These are phyloP conservation scores for Ulota crispa DNA, from an alignment of 225 moss, liverwort and hornwort genomes.

Conservation along the genomic window DNA sequence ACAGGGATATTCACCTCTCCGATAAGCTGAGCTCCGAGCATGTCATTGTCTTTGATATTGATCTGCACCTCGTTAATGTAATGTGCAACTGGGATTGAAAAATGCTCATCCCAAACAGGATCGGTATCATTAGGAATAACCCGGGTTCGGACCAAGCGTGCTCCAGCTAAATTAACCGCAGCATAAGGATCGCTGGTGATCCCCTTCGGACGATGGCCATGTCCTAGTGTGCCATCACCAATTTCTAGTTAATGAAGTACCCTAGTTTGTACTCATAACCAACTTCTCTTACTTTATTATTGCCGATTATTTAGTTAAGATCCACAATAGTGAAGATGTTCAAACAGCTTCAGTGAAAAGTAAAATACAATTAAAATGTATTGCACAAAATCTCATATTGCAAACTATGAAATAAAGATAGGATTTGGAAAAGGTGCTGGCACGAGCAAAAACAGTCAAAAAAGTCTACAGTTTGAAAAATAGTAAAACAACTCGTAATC, in stretches of 20 bases:
- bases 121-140: constrained; percentile 68
- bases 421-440: neutral
- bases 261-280: neutral
- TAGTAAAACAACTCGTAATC: neutral
- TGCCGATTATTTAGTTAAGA: neutral
- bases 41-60: constrained; percentile 74
- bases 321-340: neutral
- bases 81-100: constrained; percentile 81
- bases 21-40: constrained; percentile 84
- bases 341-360: neutral
- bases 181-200: constrained; percentile 87
- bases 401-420: neutral
- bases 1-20: constrained; percentile 66
- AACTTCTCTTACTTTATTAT: neutral
- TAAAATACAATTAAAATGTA: neutral
- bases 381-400: neutral
- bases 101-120: constrained; percentile 82
- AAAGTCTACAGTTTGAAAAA: neutral
- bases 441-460: neutral
- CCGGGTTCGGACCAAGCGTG: constrained; percentile 59
- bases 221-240: constrained; percentile 12
- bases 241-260: neutral
- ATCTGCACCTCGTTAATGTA: constrained; percentile 64
- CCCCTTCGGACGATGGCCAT: constrained; percentile 44
- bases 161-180: constrained; percentile 70